Conservation (phyloP, 2,329 filamentous ascomycete species). For the Colletotrichum sublineola region DNA sequence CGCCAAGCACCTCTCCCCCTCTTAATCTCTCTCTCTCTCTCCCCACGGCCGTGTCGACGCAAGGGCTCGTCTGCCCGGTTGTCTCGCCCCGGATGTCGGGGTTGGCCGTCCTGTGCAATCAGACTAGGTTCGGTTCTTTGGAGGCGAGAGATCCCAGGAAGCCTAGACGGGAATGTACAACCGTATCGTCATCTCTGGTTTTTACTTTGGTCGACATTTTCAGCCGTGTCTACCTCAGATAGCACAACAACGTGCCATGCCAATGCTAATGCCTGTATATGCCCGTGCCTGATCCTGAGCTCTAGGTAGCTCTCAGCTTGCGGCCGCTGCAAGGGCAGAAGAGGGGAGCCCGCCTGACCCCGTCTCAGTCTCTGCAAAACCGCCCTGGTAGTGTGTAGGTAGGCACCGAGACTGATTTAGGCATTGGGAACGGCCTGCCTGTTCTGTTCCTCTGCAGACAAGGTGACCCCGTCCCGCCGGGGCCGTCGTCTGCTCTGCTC, state of each 20-base stretch:
- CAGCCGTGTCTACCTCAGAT: slow-evolving; percentile 5
- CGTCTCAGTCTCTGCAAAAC: slow-evolving; percentile 33
- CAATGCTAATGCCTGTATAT: background rate
- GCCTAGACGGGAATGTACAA: slow-evolving; percentile 18
- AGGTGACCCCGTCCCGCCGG: slow-evolving; percentile 47
- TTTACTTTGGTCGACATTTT: slow-evolving; percentile 15
- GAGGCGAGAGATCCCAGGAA: background rate
- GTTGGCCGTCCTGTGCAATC: slow-evolving; percentile 6
- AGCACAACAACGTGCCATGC: background rate
- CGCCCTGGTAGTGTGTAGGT: slow-evolving; percentile 28
- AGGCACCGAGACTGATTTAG: slow-evolving; percentile 29
- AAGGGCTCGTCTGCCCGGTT: slow-evolving; percentile 12
- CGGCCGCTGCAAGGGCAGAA: slow-evolving; percentile 30
- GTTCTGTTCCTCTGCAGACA: slow-evolving; percentile 18
- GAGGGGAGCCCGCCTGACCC: slow-evolving; percentile 29
- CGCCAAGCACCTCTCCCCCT: slow-evolving; percentile 39
- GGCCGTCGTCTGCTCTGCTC: slow-evolving; percentile 33
- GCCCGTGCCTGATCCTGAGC: slow-evolving; percentile 1
- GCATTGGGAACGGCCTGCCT: slow-evolving; percentile 31
- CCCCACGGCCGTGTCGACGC: slow-evolving; percentile 20
- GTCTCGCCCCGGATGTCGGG: slow-evolving; percentile 3
- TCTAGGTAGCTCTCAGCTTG: slow-evolving; percentile 4
- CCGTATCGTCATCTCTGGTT: slow-evolving; percentile 9
- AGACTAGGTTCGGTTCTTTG: background rate
- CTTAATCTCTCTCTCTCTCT: background rate